Evolutionary conservation across 2,329 filamentous ascomycete genomes (phyloP).

Genomic region (Verticillium tricorpus): DNA sequence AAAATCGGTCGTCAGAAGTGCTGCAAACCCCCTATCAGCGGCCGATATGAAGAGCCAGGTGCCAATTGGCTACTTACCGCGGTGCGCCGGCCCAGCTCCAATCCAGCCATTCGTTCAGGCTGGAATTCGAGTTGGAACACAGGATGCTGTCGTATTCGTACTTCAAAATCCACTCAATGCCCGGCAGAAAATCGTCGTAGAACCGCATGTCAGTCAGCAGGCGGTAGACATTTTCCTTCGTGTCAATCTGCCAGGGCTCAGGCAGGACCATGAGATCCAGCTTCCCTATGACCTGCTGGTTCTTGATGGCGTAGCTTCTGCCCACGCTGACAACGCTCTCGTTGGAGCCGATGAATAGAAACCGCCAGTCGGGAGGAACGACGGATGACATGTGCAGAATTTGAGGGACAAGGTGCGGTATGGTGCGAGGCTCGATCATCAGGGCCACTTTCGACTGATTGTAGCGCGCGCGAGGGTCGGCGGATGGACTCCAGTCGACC

Average conservation of each 20-base stretch:
- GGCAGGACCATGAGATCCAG: constrained; percentile 46
- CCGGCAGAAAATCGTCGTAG: constrained; percentile 46
- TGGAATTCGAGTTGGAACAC: constrained; percentile 47
- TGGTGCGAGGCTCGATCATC: constrained; percentile 43
- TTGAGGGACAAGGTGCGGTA: constrained; percentile 44
- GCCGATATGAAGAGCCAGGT: not conserved
- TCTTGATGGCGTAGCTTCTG: constrained; percentile 39
- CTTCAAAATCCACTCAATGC: constrained; percentile 49
- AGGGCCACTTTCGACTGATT: constrained; percentile 48
- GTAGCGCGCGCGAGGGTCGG: constrained; percentile 29
- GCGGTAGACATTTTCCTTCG: constrained; percentile 43
- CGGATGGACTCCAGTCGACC: constrained; percentile 30
- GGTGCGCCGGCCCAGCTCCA: constrained; percentile 51
- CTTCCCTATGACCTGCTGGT: constrained; percentile 46
- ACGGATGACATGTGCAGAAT: constrained; percentile 48
- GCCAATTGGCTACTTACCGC: constrained; percentile 26
- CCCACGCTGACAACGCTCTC: constrained; percentile 40
- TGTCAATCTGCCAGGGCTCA: constrained; percentile 38
- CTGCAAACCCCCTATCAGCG: constrained; percentile 18
- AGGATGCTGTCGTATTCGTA: constrained; percentile 53
- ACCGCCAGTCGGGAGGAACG: constrained; percentile 53
- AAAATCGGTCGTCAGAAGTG: constrained; percentile 35
- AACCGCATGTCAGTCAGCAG: constrained; percentile 46
- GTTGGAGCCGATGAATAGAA: constrained; percentile 47
- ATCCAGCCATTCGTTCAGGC: constrained; percentile 49